Evolutionary conservation across 2,329 filamentous ascomycete genomes (phyloP).

Genomic region (Fusarium sp.): DNA sequence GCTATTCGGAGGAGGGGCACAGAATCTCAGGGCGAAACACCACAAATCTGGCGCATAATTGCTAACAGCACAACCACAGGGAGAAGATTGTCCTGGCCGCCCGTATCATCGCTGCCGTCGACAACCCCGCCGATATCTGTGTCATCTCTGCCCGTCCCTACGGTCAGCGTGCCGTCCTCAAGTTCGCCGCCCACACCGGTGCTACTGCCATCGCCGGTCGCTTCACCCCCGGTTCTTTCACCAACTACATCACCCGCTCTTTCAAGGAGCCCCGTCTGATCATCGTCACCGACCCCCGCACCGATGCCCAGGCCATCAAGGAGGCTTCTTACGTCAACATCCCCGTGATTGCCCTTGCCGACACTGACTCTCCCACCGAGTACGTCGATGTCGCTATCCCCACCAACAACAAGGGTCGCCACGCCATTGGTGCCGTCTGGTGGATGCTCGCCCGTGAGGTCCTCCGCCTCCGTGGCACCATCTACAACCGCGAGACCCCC

Average conservation of each 20-base stretch:
- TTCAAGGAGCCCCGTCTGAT: constrained; percentile 99
- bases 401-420: constrained; percentile 99
- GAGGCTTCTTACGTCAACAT: constrained; percentile 99
- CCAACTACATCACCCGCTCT: constrained; percentile 99
- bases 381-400: constrained; percentile 99
- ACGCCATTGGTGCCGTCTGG: constrained; percentile 98
- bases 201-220: constrained; percentile 98
- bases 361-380: constrained; percentile 99
- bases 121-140: constrained; percentile 99
- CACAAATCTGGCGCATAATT: constrained; percentile 17
- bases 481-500: constrained; percentile 94
- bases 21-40: constrained; percentile 42
- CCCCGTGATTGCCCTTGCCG: constrained; percentile 98
- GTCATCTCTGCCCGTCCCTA: constrained; percentile 99
- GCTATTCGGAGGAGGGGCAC: constrained; percentile 41
- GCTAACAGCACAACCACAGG: constrained; percentile 67
- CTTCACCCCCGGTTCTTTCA: constrained; percentile 99
- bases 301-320: constrained; percentile 99
- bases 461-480: constrained; percentile 97
- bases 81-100: constrained; percentile 99
- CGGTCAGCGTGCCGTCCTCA: constrained; percentile 99
- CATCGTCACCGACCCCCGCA: constrained; percentile 99
- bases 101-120: constrained; percentile 98
- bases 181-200: constrained; percentile 99
- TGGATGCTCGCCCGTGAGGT: constrained; percentile 99